These are phyloP conservation scores for Linnemannia zychae DNA, from an alignment of 192 early-diverging fungal genomes.

Conservation along the genomic window DNA sequence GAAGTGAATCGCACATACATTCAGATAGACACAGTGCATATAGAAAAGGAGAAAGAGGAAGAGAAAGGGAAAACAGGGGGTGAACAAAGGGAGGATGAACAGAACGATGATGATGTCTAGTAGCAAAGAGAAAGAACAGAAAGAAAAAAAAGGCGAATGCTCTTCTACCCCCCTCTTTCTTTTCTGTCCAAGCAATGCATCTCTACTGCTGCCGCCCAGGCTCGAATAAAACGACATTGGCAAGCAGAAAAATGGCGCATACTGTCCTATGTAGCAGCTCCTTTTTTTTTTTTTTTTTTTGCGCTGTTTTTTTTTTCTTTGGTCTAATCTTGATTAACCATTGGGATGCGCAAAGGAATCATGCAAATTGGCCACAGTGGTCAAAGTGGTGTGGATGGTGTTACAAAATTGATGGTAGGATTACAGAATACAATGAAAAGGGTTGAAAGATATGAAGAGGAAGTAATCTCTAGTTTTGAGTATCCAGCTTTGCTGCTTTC, in stretches of 20 bases:
- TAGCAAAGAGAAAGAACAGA: background rate
- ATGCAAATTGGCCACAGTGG: background rate
- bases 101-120: background rate
- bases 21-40: background rate
- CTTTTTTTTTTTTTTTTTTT: background rate
- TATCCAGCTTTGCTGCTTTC: background rate
- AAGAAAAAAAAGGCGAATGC: background rate
- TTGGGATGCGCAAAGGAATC: background rate
- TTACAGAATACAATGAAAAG: background rate
- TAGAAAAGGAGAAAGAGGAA: background rate
- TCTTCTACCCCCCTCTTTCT: background rate
- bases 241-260: constrained; percentile 1
- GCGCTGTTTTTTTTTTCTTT: background rate
- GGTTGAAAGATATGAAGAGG: background rate
- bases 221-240: background rate
- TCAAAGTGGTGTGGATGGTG: background rate
- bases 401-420: background rate
- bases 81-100: background rate
- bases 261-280: too few species aligned
- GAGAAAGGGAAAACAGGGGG: background rate
- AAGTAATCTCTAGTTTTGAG: background rate
- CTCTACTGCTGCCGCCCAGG: background rate
- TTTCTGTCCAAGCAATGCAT: background rate
- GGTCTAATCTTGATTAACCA: background rate
- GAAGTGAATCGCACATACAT: background rate